Conservation (phyloP, 192 early-diverging fungal species). For the Mortierella claussenii region DNA sequence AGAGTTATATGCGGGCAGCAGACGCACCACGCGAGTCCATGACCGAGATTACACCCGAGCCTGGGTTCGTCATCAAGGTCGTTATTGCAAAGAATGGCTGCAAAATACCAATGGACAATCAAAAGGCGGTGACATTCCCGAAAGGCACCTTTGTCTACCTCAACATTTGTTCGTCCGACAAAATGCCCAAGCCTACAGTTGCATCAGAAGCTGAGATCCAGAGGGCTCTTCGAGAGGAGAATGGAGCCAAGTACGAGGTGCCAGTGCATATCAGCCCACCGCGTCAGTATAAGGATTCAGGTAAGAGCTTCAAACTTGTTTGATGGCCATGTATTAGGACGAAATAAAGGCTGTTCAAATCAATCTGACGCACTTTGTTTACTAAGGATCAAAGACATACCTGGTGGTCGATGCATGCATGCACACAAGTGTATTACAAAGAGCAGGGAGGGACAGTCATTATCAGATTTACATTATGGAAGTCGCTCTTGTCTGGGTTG, state of each 20-base stretch:
- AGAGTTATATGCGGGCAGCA: constrained; percentile 31
- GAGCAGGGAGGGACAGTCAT: constrained; percentile 67
- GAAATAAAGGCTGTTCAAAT: too few species aligned
- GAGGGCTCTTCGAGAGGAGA: constrained; percentile 67
- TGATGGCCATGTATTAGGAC: not conserved
- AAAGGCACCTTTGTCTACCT: constrained; percentile 64
- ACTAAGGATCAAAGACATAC: constrained; percentile 58
- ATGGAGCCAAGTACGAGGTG: constrained; percentile 68
- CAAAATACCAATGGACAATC: constrained; percentile 9
- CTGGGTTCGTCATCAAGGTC: constrained; percentile 69
- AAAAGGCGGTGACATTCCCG: constrained; percentile 43
- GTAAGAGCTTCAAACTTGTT: constrained; percentile 32
- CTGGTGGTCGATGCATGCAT: constrained; percentile 78
- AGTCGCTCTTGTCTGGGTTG: constrained; percentile 72
- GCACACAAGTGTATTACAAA: constrained; percentile 62
- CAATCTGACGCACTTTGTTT: too few species aligned
- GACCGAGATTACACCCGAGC: constrained; percentile 57
- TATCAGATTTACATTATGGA: constrained; percentile 76
- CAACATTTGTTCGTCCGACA: constrained; percentile 69
- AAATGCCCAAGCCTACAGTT: constrained; percentile 65
- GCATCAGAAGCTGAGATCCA: constrained; percentile 72
- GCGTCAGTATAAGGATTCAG: constrained; percentile 62
- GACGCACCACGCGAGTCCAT: constrained; percentile 36
- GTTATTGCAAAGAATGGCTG: constrained; percentile 18
- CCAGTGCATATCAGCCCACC: constrained; percentile 68